A percentile compares a stretch with the other conserved stretches of the same genome.
Conservation (phyloP, 2,329 filamentous ascomycete species). For the Knufia fluminis region DNA sequence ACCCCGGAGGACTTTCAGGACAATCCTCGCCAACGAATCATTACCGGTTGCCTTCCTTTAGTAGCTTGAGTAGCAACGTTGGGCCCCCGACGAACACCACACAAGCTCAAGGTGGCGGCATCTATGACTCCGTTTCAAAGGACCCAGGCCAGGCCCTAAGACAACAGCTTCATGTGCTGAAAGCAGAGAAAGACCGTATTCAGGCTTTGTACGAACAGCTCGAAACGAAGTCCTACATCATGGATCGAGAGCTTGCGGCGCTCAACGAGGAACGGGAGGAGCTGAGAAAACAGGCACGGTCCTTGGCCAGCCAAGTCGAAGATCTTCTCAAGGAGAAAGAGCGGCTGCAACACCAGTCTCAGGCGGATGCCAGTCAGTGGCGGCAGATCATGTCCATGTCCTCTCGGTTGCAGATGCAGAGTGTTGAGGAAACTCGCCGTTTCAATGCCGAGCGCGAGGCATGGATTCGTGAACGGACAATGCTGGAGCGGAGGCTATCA, state of each 20-base stretch:
- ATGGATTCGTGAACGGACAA: slow-evolving; percentile 28
- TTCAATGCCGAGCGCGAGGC: slow-evolving; percentile 33
- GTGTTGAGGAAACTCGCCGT: slow-evolving; percentile 34
- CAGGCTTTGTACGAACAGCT: slow-evolving; percentile 42
- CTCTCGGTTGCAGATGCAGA: slow-evolving; percentile 35
- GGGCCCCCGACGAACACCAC: too few relatives aligned
- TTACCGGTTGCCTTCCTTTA: background rate
- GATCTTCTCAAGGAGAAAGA: slow-evolving; percentile 42
- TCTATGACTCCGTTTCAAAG: background rate
- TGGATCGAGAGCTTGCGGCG: slow-evolving; percentile 44
- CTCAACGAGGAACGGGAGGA: slow-evolving; percentile 44
- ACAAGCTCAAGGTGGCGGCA: background rate
- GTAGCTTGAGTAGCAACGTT: background rate
- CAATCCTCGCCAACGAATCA: background rate
- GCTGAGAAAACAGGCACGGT: slow-evolving; percentile 38
- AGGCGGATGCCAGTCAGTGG: slow-evolving; percentile 41
- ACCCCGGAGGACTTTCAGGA: background rate
- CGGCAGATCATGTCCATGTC: slow-evolving; percentile 44
- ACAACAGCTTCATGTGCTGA: background rate
- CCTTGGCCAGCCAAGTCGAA: slow-evolving; percentile 42
- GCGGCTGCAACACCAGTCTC: slow-evolving; percentile 34
- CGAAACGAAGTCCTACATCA: slow-evolving; percentile 43
- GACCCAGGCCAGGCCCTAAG: background rate
- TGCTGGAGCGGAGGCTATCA: slow-evolving; percentile 29
- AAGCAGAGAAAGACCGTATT: slow-evolving; percentile 9